Base-by-base conservation (phyloP, 2,329 filamentous ascomycete genomes). In the Cryphonectria japonica region DNA sequence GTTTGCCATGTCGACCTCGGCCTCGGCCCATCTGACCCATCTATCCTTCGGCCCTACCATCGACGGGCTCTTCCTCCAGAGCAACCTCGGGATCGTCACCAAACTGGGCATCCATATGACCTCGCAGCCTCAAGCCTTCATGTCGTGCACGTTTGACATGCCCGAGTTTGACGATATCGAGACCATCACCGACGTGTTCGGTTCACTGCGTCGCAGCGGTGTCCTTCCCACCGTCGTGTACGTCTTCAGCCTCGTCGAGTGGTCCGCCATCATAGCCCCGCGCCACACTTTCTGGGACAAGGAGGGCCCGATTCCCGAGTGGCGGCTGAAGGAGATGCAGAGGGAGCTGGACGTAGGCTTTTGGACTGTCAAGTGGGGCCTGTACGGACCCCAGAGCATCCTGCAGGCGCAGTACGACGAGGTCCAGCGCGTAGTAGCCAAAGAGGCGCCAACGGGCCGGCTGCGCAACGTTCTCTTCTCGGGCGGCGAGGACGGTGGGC, bases 41-140 rank as follows among this genome's bases (percentile, higher is more conserved):
- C 78, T 80, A 71, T 79, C 77, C 8, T 84, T 82, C 71, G 82
- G 82, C 0, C 83, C 83, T 6, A 80, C 79, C 0, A 78, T 83
- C 57, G 83, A 84, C 65, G 84, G 84, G 0, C 80, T 88, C 2
- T 88, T 88, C 75, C 77, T 85, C 1, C 85, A 88, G 75, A 84
- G 82, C 19, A 87, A 86, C 69, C 78, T 88, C 8, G 86, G 86
- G 2, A 84, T 88, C 37, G 85, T 88, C 6, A 86, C 85, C 4
- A 88, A 88, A 75, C 84, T 89, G 79, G 85, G 85, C 0, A 81
- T 88, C 67, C 79, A 78, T 74, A 70, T 82, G 66, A 80, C 78
- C 16, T 79, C 80, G 5, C 80, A 81, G 70, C 81, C 83, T 7
- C 80, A 84, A 72, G 82, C 83, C 0, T 85, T 80, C 76, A 83